Evolutionary conservation across 2,329 filamentous ascomycete species (phyloP).

Genomic region (Epichloe elymi): DNA sequence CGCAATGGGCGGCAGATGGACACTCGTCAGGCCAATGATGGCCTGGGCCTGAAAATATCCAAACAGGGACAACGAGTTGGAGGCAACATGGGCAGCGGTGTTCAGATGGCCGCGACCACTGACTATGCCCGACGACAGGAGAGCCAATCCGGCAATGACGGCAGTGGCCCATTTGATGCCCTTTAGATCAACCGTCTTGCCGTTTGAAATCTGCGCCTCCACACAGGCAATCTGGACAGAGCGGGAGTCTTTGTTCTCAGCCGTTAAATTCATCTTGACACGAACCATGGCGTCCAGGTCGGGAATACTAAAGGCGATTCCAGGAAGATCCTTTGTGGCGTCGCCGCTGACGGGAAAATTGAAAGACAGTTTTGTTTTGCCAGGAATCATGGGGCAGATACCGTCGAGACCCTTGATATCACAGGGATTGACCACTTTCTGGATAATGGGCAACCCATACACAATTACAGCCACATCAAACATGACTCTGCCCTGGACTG

Average conservation of each 20-base stretch:
- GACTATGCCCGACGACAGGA: slow-evolving; percentile 73
- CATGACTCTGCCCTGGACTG: slow-evolving; percentile 50
- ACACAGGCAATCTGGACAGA: slow-evolving; percentile 60
- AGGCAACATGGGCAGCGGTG: slow-evolving; percentile 82
- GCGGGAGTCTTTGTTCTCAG: slow-evolving; percentile 24
- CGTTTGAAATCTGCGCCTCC: slow-evolving; percentile 76
- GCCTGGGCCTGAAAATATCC: slow-evolving; percentile 89
- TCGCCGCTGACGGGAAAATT: slow-evolving; percentile 44
- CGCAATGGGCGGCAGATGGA: slow-evolving; percentile 73
- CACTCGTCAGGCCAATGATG: slow-evolving; percentile 71
- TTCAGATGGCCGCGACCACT: slow-evolving; percentile 89
- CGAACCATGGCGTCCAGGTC: slow-evolving; percentile 78
- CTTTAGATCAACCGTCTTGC: slow-evolving; percentile 76
- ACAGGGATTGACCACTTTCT: slow-evolving; percentile 59
- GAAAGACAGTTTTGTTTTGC: slow-evolving; percentile 61
- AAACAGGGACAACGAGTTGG: slow-evolving; percentile 82
- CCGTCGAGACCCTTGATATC: slow-evolving; percentile 46
- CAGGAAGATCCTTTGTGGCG: slow-evolving; percentile 54
- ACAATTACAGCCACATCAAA: slow-evolving; percentile 42
- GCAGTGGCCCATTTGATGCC: slow-evolving; percentile 83
- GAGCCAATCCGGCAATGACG: slow-evolving; percentile 68
- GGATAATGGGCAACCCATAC: slow-evolving; percentile 51
- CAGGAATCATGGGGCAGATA: slow-evolving; percentile 81
- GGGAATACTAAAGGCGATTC: slow-evolving; percentile 75
- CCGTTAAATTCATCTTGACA: slow-evolving; percentile 62